These are phyloP conservation scores for Termitomyces sp. DNA, from an alignment of 768 basidiomycete genomes.

Conservation along the genomic window DNA sequence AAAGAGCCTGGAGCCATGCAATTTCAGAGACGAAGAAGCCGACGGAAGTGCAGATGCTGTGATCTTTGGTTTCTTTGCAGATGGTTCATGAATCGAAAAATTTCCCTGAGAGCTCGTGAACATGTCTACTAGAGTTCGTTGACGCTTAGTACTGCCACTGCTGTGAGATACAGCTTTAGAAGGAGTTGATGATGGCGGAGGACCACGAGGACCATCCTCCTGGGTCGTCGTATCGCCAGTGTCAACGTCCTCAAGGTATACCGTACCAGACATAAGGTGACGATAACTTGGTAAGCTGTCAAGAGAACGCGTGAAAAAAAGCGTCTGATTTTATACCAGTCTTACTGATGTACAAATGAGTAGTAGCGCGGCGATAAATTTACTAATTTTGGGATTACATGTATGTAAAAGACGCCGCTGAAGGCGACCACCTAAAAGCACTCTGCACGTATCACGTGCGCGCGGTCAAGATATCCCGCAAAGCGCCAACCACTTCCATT, in stretches of 20 bases:
- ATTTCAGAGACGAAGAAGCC: slow-evolving; percentile 12
- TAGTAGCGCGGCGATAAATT: no score
- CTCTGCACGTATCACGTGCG: slow-evolving; percentile 6
- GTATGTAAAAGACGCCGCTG: background rate
- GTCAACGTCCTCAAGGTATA: slow-evolving; percentile 45
- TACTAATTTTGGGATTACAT: background rate
- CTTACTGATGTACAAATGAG: no score
- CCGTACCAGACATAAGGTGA: slow-evolving; percentile 12
- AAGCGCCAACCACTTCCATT: background rate
- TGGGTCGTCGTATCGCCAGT: slow-evolving; percentile 3
- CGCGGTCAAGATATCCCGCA: background rate
- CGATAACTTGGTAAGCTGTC: background rate
- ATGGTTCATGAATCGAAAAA: slow-evolving; percentile 18
- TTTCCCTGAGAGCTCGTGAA: slow-evolving; percentile 29
- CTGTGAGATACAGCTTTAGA: slow-evolving; percentile 3
- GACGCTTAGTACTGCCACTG: slow-evolving; percentile 36
- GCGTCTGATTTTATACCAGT: slow-evolving; percentile 5
- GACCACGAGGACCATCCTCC: slow-evolving; percentile 6
- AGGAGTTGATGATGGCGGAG: background rate
- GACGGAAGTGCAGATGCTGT: slow-evolving; percentile 18
- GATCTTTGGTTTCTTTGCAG: slow-evolving; percentile 45
- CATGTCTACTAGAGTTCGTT: slow-evolving; percentile 66
- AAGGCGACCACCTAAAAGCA: background rate
- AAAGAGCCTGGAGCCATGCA: slow-evolving; percentile 6
- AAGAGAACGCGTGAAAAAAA: slow-evolving; percentile 6